A percentile compares a stretch with the other conserved stretches of the same genome.
phyloP scores from a whole-genome alignment of 1,284 basidiomycete species.

The Rhizoctonia solani region DNA sequence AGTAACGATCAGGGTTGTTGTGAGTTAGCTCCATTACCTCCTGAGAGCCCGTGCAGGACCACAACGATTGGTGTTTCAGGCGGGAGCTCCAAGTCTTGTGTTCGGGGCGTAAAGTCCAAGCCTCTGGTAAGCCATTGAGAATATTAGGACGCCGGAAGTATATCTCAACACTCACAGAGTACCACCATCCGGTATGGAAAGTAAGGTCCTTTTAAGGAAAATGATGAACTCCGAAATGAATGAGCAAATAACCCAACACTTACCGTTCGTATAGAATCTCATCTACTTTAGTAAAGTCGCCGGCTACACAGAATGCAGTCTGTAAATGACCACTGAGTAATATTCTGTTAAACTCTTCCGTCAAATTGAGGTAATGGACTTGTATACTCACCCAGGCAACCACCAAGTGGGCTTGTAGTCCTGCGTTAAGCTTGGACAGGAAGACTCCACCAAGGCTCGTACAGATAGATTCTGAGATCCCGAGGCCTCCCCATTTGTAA shows the following conservation, averaged over 20 bases:
- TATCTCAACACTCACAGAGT: constrained; percentile 57
- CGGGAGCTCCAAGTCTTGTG: constrained; percentile 54
- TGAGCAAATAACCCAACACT: constrained; percentile 38
- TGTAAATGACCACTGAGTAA: constrained; percentile 49
- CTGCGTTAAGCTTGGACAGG: constrained; percentile 44
- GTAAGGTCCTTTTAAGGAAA: constrained; percentile 52
- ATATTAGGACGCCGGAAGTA: constrained; percentile 9
- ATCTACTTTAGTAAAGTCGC: constrained; percentile 70
- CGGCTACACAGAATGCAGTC: constrained; percentile 50
- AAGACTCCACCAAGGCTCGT: constrained; percentile 35
- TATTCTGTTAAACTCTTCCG: not conserved
- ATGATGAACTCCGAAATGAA: constrained; percentile 33
- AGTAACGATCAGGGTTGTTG: not conserved
- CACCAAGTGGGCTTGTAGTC: constrained; percentile 49
- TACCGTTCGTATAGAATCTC: constrained; percentile 71
- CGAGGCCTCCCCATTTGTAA: not conserved
- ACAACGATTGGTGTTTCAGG: constrained; percentile 80
- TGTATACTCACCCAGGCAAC: constrained; percentile 40
- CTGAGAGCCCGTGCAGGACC: constrained; percentile 84
- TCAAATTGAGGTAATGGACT: too few relatives aligned
- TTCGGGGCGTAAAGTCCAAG: constrained; percentile 69
- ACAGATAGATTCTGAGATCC: constrained; percentile 6
- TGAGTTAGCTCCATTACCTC: constrained; percentile 55
- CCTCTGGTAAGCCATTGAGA: constrained; percentile 52
- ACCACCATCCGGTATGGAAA: constrained; percentile 69